These are phyloP conservation scores for Elaeagnus macrophylla DNA, from an alignment of 306 rosid species.

Conservation along the genomic window DNA sequence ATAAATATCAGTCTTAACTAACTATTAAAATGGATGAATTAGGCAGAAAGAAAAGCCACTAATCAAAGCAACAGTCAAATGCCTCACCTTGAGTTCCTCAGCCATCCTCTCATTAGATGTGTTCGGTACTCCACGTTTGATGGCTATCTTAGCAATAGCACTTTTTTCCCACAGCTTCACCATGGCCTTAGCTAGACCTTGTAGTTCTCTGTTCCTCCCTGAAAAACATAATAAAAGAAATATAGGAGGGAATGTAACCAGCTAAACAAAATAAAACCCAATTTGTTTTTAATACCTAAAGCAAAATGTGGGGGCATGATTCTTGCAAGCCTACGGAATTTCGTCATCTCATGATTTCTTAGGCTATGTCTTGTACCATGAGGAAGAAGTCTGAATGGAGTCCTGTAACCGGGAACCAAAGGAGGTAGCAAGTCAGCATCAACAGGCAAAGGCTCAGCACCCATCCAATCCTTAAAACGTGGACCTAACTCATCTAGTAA, in stretches of 20 bases:
- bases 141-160: conserved; percentile 82
- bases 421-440: conserved; percentile 83
- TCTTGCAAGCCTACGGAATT: conserved; percentile 66
- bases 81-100: conserved; percentile 76
- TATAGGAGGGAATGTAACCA: conserved; percentile 4
- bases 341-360: conserved; percentile 55
- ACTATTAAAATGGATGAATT: neutral
- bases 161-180: conserved; percentile 82
- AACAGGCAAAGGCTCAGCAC: conserved; percentile 85
- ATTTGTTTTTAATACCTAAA: conserved; percentile 47
- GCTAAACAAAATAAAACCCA: conserved; percentile 15
- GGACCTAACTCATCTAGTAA: conserved; percentile 87
- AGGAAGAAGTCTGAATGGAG: conserved; percentile 78
- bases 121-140: conserved; percentile 85
- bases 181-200: conserved; percentile 84
- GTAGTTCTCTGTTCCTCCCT: conserved; percentile 88
- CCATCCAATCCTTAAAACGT: conserved; percentile 74
- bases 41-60: conserved; percentile 3
- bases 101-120: conserved; percentile 87
- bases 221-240: conserved; percentile 18
- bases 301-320: conserved; percentile 83
- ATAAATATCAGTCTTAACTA: neutral
- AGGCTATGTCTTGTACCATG: conserved; percentile 50
- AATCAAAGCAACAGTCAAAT: conserved; percentile 9
- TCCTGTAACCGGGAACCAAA: conserved; percentile 52